These are phyloP conservation scores for Diplodia seriata DNA, from an alignment of 2,329 filamentous ascomycete genomes.

Conservation along the genomic window DNA sequence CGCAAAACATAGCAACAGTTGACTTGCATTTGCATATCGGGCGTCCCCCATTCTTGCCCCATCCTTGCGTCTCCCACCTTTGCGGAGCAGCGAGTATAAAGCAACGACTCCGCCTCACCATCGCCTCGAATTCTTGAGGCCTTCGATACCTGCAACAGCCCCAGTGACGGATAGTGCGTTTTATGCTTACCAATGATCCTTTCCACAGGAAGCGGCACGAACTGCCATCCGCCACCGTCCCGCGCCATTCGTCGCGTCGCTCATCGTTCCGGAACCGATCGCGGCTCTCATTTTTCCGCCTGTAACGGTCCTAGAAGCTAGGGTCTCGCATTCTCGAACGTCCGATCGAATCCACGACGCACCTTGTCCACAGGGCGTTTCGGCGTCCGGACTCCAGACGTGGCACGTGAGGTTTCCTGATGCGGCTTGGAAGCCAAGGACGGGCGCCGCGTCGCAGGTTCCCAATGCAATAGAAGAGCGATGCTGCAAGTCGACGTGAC, in stretches of 20 bases:
- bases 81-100: conserved; percentile 11
- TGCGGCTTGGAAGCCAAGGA: not conserved
- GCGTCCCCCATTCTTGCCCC: conserved; percentile 24
- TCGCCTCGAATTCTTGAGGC: not conserved
- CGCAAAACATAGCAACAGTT: conserved; percentile 6
- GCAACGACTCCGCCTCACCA: not conserved
- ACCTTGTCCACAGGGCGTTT: not conserved
- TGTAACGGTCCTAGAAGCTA: not conserved
- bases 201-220: not conserved
- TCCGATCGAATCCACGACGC: no score
- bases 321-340: not conserved
- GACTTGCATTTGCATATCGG: conserved; percentile 1
- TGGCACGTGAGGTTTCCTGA: not conserved
- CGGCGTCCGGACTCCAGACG: not conserved
- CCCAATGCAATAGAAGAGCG: not conserved
- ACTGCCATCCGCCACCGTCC: conserved; percentile 4
- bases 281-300: not conserved
- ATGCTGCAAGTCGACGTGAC: conserved; percentile 12
- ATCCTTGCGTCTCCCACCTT: conserved; percentile 14
- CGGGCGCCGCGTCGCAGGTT: not conserved
- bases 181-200: no score
- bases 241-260: not conserved
- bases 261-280: not conserved
- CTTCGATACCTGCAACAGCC: not conserved
- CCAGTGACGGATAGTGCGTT: no score